Evolutionary conservation across 2,329 filamentous ascomycete genomes (phyloP), one percentile per base, ranked within the genome.

Genomic region (Colletotrichum sojae): DNA sequence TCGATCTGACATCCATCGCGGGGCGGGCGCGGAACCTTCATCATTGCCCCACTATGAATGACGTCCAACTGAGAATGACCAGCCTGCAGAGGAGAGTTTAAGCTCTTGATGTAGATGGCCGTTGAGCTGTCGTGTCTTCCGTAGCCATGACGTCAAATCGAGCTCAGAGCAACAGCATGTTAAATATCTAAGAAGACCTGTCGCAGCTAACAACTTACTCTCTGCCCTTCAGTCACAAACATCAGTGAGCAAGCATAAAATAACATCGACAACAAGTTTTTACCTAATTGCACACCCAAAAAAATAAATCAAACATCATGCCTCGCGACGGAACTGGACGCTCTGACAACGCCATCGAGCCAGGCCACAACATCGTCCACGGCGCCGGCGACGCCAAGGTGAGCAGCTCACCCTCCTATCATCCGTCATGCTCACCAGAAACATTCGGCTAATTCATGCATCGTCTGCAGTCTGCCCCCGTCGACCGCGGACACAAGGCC

Each of bases 281-380:
- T 31, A 4, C 27, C 27, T 31, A 4, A 5, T 8, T 6, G 13
- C 39, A 43, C 20, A n/a, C 16, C 10, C 12, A 15, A 15, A 51
- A 31, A 65, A 27, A 36, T 61, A 55, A 49, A 43, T 15, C 59
- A 20, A 22, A 60, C 75, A 83, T 64, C 67, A 87, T 86, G 85
- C 84, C 85, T 82, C 83, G 84, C 75, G 77, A 83, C 69, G 84
- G 84, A 83, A 82, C 83, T 74, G 83, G 83, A 61, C 80, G 79
- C 71, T 79, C 81, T 65, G 78, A 87, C 77, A 86, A 86, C 76
- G 82, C 82, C 67, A 73, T 83, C 40, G 81, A 82, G 63, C 74
- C 76, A 10, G 76, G 75, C 65, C 77, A 84, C 71, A 71, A 82
- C 77, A 82, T 85, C 57, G 75, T 78, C 64, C 85, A 86, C 76